phyloP scores from a whole-genome alignment of 495 filamentous ascomycete genomes.

The Rhypophila decipiens region DNA sequence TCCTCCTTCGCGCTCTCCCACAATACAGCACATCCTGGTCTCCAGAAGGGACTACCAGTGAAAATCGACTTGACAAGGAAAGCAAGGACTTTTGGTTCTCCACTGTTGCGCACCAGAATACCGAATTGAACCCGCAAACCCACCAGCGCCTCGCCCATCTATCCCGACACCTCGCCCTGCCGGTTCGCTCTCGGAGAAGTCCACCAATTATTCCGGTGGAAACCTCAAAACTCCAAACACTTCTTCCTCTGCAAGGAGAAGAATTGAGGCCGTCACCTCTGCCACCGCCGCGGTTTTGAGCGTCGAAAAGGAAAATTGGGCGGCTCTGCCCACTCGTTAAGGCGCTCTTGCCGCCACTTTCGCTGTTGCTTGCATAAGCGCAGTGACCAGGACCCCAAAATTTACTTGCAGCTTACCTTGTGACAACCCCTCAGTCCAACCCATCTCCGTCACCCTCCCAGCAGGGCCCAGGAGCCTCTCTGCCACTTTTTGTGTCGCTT shows the following conservation, averaged over 20 bases:
- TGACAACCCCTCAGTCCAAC: slow-evolving; percentile 8
- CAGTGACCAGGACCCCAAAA: slow-evolving; percentile 16
- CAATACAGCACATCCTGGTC: too few species aligned
- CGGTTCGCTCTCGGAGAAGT: slow-evolving; percentile 5
- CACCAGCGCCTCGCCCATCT: too few species aligned
- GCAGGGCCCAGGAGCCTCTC: background rate
- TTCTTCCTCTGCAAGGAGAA: slow-evolving; percentile 6
- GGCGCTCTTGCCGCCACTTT: slow-evolving; percentile 28
- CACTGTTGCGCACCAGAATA: too few species aligned
- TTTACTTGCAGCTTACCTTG: slow-evolving; percentile 15
- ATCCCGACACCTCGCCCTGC: too few species aligned
- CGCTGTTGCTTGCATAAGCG: slow-evolving; percentile 30
- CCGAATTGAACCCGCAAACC: too few species aligned
- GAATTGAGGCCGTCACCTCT: slow-evolving; percentile 2
- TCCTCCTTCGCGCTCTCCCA: too few species aligned
- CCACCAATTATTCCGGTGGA: background rate
- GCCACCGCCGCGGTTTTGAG: slow-evolving; percentile 23
- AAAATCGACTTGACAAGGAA: too few species aligned
- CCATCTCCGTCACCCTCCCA: slow-evolving; percentile 3
- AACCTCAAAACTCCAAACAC: slow-evolving; percentile 2
- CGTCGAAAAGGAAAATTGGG: slow-evolving; percentile 12
- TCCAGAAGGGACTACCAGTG: too few species aligned
- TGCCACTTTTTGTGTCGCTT: background rate
- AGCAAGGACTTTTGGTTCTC: too few species aligned
- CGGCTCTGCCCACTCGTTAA: slow-evolving; percentile 24